Conservation (phyloP, 805 yeast genomes). For the Zygosaccharomyces lentus region DNA sequence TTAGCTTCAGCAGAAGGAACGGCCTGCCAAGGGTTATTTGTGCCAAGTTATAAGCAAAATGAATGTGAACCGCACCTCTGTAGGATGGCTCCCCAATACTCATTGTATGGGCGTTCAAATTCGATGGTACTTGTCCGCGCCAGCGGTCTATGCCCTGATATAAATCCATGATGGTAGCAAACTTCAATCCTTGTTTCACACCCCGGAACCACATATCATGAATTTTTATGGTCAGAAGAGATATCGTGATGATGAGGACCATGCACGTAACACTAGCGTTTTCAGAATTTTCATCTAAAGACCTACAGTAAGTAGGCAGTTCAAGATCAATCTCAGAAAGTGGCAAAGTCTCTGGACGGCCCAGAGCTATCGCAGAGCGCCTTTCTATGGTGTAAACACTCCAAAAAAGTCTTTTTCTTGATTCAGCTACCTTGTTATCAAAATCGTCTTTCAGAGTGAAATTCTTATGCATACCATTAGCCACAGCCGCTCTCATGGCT, state of each 20-base stretch:
- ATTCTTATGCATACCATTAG: slow-evolving; percentile 12
- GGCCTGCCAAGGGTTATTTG: slow-evolving; percentile 12
- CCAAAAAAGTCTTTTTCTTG: slow-evolving; percentile 10
- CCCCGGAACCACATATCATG: slow-evolving; percentile 13
- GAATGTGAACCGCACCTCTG: slow-evolving; percentile 11
- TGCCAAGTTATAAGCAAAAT: slow-evolving; percentile 11
- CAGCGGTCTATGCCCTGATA: slow-evolving; percentile 10
- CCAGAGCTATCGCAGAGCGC: slow-evolving; percentile 11
- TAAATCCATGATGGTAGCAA: slow-evolving; percentile 12
- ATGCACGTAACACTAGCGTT: slow-evolving; percentile 11
- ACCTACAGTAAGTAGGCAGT: slow-evolving; percentile 8
- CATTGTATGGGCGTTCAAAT: slow-evolving; percentile 8
- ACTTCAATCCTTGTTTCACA: slow-evolving; percentile 8
- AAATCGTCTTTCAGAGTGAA: slow-evolving; percentile 2
- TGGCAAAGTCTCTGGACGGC: slow-evolving; percentile 13
- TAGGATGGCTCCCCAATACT: slow-evolving; percentile 8
- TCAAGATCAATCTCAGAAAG: slow-evolving; percentile 12
- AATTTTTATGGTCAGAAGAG: slow-evolving; percentile 11
- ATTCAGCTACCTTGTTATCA: slow-evolving; percentile 10
- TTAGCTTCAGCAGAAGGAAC: slow-evolving; percentile 8
- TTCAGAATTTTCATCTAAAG: slow-evolving; percentile 9
- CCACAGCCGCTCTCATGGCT: slow-evolving; percentile 13
- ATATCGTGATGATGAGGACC: slow-evolving; percentile 10
- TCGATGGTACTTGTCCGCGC: slow-evolving; percentile 10
- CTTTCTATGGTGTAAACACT: slow-evolving; percentile 12